Conservation (phyloP, 495 filamentous ascomycete genomes). For the Penicillium tannophilum region DNA sequence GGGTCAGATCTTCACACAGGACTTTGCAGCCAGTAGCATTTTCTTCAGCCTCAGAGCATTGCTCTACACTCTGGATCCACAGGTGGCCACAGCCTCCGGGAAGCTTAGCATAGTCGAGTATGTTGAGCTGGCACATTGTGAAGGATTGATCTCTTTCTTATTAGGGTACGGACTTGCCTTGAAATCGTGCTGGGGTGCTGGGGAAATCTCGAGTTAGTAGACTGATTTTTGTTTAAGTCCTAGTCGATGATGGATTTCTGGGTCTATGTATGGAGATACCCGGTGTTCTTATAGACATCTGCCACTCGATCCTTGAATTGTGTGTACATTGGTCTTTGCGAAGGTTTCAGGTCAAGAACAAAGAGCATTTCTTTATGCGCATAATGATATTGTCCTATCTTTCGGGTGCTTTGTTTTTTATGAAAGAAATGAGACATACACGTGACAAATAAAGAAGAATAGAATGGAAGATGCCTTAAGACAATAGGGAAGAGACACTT, state of each 20-base stretch:
- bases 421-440: background rate
- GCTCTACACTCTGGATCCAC: background rate
- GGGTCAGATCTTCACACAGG: background rate
- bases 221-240: too few species aligned
- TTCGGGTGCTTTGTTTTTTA: background rate
- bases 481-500: background rate
- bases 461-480: background rate
- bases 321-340: background rate
- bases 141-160: background rate
- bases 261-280: background rate
- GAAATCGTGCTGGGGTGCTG: background rate
- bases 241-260: background rate
- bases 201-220: background rate
- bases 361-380: background rate
- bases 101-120: background rate
- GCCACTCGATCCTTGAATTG: background rate
- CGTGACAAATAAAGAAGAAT: background rate
- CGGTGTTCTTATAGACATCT: background rate
- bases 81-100: constrained; percentile 2
- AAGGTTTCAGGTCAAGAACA: background rate
- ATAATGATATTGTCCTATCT: background rate
- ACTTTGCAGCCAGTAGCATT: background rate
- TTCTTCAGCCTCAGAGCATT: background rate
- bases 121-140: background rate
- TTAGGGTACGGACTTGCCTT: background rate